A percentile compares a stretch with the other conserved stretches of the same genome.
phyloP scores from a whole-genome alignment of 371 early-diverging fungal genomes.

The Mucor piriformis region DNA sequence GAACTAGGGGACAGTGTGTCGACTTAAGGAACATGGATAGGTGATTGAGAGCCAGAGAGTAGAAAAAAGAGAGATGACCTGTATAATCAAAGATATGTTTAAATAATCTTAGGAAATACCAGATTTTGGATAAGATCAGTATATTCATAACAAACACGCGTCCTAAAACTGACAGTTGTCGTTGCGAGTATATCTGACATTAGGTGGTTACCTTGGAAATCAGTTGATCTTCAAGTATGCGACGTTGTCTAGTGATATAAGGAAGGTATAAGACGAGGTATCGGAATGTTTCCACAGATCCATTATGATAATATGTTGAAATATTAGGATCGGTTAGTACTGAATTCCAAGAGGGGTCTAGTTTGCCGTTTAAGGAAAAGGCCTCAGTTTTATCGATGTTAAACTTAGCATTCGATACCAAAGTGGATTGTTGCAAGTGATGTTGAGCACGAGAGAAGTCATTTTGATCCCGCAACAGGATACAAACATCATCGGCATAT shows the following conservation, averaged over 20 bases:
- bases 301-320: neutral
- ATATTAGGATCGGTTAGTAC: neutral
- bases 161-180: neutral
- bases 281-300: neutral
- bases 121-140: neutral
- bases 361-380: neutral
- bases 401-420: conserved; percentile 13
- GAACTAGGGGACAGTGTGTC: neutral
- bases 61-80: neutral
- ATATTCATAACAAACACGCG: neutral
- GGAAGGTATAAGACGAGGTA: conserved; percentile 6
- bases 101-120: neutral
- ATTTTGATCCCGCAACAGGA: neutral
- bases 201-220: neutral
- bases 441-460: neutral
- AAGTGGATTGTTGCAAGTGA: neutral
- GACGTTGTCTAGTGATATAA: neutral
- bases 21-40: neutral
- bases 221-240: neutral
- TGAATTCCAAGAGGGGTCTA: neutral
- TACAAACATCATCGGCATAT: conserved; percentile 10
- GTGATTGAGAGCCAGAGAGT: neutral
- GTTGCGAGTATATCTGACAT: neutral
- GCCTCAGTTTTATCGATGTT: conserved; percentile 15
- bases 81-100: neutral